Conservation (phyloP, 129 eudicot genomes). For the Flaveria sonorensis region DNA sequence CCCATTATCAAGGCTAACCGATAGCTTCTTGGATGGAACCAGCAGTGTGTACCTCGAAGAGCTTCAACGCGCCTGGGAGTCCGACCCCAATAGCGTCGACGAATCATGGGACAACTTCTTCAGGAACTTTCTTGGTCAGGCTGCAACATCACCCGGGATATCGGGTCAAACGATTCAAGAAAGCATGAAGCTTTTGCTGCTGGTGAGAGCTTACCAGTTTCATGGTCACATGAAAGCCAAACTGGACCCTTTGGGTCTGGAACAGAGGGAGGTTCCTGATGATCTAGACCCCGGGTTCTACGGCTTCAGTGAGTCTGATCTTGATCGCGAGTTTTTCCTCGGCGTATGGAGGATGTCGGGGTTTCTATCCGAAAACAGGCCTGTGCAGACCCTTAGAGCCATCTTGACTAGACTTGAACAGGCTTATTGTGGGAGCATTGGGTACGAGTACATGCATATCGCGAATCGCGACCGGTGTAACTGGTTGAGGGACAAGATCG, state of each 20-base stretch:
- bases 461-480: conserved; percentile 82
- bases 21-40: conserved; percentile 92
- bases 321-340: conserved; percentile 89
- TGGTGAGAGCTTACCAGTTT: conserved; percentile 92
- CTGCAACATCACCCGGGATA: conserved; percentile 70
- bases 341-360: conserved; percentile 96
- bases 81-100: conserved; percentile 88
- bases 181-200: conserved; percentile 82
- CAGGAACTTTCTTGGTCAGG: conserved; percentile 82
- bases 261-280: conserved; percentile 61
- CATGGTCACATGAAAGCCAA: conserved; percentile 94
- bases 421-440: conserved; percentile 94
- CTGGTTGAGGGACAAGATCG: conserved; percentile 91
- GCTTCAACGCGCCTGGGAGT: conserved; percentile 96
- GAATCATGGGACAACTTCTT: conserved; percentile 98
- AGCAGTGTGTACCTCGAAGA: conserved; percentile 95
- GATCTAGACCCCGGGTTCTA: conserved; percentile 74
- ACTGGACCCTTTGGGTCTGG: conserved; percentile 78
- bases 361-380: conserved; percentile 92
- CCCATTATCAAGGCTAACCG: conserved; percentile 79
- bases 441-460: conserved; percentile 95
- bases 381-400: conserved; percentile 84
- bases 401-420: conserved; percentile 88
- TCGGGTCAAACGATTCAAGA: conserved; percentile 97
- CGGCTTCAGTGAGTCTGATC: conserved; percentile 80